Percentiles rank a stretch among this genome's conserved stretches.
These are phyloP conservation scores for Suillus subaureus DNA, from an alignment of 768 basidiomycete genomes.

Conservation along the genomic window DNA sequence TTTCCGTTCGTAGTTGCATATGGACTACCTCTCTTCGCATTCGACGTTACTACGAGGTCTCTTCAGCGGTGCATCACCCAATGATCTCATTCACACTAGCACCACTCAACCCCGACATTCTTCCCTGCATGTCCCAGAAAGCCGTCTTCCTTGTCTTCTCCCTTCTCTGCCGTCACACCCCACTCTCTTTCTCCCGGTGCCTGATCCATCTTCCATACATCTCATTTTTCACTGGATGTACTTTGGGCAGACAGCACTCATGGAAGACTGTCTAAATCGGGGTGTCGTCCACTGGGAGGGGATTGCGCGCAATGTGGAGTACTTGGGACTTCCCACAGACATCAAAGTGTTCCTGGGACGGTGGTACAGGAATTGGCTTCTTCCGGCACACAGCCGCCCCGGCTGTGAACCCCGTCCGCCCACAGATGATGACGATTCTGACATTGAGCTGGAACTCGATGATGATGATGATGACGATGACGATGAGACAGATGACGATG, in stretches of 20 bases:
- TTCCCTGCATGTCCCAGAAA: slow-evolving; percentile 41
- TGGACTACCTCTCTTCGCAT: slow-evolving; percentile 82
- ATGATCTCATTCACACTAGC: slow-evolving; percentile 54
- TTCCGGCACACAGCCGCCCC: slow-evolving; percentile 34
- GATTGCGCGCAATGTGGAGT: slow-evolving; percentile 87
- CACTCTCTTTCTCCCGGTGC: slow-evolving; percentile 71
- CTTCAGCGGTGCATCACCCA: slow-evolving; percentile 65
- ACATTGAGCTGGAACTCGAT: slow-evolving; percentile 28
- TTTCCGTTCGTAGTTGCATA: slow-evolving; percentile 58
- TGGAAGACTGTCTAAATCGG: slow-evolving; percentile 67
- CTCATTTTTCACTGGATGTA: slow-evolving; percentile 81
- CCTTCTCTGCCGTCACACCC: slow-evolving; percentile 66
- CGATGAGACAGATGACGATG: slow-evolving; percentile 30
- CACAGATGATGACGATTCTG: slow-evolving; percentile 42
- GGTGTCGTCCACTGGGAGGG: slow-evolving; percentile 82
- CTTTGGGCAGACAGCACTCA: slow-evolving; percentile 67
- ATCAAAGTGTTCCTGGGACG: slow-evolving; percentile 76
- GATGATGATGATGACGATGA: slow-evolving; percentile 24
- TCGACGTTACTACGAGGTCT: slow-evolving; percentile 73
- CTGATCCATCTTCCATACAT: slow-evolving; percentile 72
- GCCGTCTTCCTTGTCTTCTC: slow-evolving; percentile 67
- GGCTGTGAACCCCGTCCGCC: slow-evolving; percentile 24
- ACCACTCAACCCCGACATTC: slow-evolving; percentile 25
- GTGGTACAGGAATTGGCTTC: slow-evolving; percentile 73
- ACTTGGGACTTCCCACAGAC: slow-evolving; percentile 73